Conservation (phyloP, 805 yeast genomes). For the Scheffersomyces ergatensis region DNA sequence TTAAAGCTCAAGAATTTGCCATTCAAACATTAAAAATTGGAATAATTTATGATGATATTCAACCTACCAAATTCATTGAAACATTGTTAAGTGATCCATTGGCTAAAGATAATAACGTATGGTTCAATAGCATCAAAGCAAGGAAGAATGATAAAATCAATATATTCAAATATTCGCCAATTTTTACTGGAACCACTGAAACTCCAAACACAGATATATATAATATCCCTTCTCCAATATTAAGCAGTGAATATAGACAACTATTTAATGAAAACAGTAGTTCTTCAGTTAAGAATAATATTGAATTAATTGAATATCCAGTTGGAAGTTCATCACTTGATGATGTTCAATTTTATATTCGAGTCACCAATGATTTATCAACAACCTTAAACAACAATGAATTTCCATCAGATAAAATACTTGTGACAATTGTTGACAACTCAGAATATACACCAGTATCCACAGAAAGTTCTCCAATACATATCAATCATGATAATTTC, state of each 20-base stretch:
- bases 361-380: constrained; percentile 19
- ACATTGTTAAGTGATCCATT: constrained; percentile 40
- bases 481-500: constrained; percentile 11
- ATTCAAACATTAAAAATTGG: constrained; percentile 26
- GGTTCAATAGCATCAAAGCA: constrained; percentile 25
- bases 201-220: background rate
- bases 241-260: constrained; percentile 5
- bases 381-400: constrained; percentile 10
- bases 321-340: background rate
- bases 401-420: constrained; percentile 14
- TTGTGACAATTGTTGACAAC: constrained; percentile 38
- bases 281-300: background rate
- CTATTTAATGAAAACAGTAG: background rate
- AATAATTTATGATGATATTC: constrained; percentile 22
- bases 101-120: constrained; percentile 24
- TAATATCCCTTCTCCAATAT: constrained; percentile 6
- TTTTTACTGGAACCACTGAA: background rate
- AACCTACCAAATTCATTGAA: constrained; percentile 30
- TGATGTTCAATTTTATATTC: constrained; percentile 15
- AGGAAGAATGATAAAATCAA: constrained; percentile 19
- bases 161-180: constrained; percentile 14
- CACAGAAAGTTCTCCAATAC: constrained; percentile 24
- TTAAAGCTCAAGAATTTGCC: constrained; percentile 1
- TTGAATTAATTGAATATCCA: background rate
- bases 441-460: constrained; percentile 35